These are phyloP conservation scores for Farysia itapuensis DNA, from an alignment of 1,284 basidiomycete genomes.

Conservation along the genomic window DNA sequence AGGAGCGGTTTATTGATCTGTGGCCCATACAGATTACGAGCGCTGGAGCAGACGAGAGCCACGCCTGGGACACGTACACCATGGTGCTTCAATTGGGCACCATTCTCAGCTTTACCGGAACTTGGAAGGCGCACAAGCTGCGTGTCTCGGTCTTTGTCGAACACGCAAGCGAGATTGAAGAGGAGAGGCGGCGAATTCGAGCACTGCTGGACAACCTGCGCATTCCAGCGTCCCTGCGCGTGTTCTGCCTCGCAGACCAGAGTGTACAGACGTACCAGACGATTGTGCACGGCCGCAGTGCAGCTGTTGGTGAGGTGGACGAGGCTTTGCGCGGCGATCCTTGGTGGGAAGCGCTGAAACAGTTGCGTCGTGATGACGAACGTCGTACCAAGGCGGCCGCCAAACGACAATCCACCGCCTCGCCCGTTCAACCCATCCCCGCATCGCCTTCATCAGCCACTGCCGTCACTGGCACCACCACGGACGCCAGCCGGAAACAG, in stretches of 20 bases:
- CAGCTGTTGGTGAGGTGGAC: conserved; percentile 32
- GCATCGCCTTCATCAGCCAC: not conserved
- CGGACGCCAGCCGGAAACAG: conserved; percentile 22
- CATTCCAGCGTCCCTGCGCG: conserved; percentile 55
- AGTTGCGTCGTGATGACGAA: conserved; percentile 49
- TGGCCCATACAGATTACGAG: conserved; percentile 59
- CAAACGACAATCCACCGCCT: conserved; percentile 34
- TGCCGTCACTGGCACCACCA: not conserved
- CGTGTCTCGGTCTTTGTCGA: conserved; percentile 59
- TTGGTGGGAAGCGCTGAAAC: conserved; percentile 56
- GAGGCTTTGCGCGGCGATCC: conserved; percentile 49
- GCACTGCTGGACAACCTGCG: conserved; percentile 56
- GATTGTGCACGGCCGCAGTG: conserved; percentile 48
- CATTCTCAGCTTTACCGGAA: conserved; percentile 55
- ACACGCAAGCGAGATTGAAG: conserved; percentile 46
- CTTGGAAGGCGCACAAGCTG: conserved; percentile 56
- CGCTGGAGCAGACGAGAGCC: conserved; percentile 39
- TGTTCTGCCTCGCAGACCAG: conserved; percentile 50
- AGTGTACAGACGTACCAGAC: conserved; percentile 51
- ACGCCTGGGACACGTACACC: conserved; percentile 59
- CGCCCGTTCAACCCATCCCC: conserved; percentile 25
- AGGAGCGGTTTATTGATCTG: conserved; percentile 52
- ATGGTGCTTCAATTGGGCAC: conserved; percentile 59
- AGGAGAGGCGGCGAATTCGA: conserved; percentile 50
- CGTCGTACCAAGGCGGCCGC: conserved; percentile 33